A percentile compares a stretch with the other conserved stretches of the same genome.
These are phyloP conservation scores for Solanum ossicruentum DNA, from an alignment of 257 asterid species.

Conservation along the genomic window DNA sequence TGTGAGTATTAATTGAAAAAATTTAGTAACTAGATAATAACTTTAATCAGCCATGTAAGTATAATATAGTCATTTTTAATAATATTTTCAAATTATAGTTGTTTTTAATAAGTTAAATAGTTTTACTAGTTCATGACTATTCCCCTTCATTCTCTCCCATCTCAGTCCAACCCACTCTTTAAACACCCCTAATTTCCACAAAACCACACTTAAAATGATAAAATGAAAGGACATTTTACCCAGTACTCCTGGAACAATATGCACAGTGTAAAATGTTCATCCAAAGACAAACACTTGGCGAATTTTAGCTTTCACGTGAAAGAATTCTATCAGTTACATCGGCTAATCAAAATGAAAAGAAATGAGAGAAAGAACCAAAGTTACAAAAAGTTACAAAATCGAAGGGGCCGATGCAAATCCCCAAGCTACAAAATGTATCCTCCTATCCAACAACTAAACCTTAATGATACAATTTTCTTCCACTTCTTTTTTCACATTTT, in stretches of 20 bases:
- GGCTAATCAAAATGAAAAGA: slow-evolving; percentile 1
- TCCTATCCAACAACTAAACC: slow-evolving; percentile 30
- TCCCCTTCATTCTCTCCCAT: too few relatives aligned
- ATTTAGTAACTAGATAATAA: too few relatives aligned
- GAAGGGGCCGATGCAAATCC: slow-evolving; percentile 14
- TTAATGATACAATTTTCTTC: slow-evolving; percentile 28
- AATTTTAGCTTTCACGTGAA: slow-evolving; percentile 30
- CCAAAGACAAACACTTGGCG: neutral
- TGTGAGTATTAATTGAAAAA: too few relatives aligned
- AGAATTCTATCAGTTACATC: slow-evolving; percentile 38
- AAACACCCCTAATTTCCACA: neutral
- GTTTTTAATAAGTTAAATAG: too few relatives aligned
- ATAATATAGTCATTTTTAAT: too few relatives aligned
- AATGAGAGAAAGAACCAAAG: neutral
- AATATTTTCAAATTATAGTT: too few relatives aligned
- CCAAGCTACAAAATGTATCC: slow-evolving; percentile 41
- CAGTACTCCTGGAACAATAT: neutral
- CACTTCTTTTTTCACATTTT: slow-evolving; percentile 1
- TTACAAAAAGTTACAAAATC: slow-evolving; percentile 20
- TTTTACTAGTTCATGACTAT: too few relatives aligned
- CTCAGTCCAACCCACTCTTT: too few relatives aligned
- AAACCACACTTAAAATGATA: neutral
- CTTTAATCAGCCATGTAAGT: too few relatives aligned
- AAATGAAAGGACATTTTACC: neutral
- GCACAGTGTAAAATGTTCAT: neutral